Evolutionary conservation across 805 yeast genomes (phyloP), one percentile per base, ranked within the genome.

Genomic region (Debaryomyces prosopidis): DNA sequence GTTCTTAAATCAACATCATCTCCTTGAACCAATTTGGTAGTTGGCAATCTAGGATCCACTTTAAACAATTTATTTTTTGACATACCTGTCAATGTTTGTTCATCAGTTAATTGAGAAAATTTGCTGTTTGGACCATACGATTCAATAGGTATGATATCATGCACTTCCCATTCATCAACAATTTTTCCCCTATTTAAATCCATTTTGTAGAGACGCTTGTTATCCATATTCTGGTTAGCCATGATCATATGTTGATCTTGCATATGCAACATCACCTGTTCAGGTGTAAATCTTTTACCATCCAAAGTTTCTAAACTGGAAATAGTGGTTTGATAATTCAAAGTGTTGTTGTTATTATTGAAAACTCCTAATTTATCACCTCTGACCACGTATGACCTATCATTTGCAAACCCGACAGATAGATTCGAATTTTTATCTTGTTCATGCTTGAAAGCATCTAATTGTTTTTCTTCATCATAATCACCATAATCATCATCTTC

Each of bases 321-420:
- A 47, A 90, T 86, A 0, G 95, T 80, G 4, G 95, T 81, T 16
- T 79, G 68, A 56, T 79, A 89, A 46, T 81, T 79, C 40, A 89
- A 64, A 2, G 63, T 71, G 33, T 69, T 71, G 34, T 75, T 79
- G 30, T 75, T 77, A 15, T 82, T 77, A 55, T 76, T 84, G 67
- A 89, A 89, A 4, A 90, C 90, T 28, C 96, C 96, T 45, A 90
- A 70, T 51, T 80, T 81, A 60, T 87, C 71, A 12, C 90, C 96
- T 53, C 95, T 80, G 0, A 86, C 83, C 26, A 90, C 91, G 60
- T 79, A 90, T 0, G 96, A 78, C 30, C 94, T 74, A 55, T 87
- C 84, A 53, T 83, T 83, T 44, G 76, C 77, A 49, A 68, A 79
- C 0, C 96, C 91, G 7, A 89, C 83, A 1, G 87, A 83, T 57